Evolutionary conservation across 2,329 filamentous ascomycete genomes (phyloP).

Genomic region (Botrytis fabae): DNA sequence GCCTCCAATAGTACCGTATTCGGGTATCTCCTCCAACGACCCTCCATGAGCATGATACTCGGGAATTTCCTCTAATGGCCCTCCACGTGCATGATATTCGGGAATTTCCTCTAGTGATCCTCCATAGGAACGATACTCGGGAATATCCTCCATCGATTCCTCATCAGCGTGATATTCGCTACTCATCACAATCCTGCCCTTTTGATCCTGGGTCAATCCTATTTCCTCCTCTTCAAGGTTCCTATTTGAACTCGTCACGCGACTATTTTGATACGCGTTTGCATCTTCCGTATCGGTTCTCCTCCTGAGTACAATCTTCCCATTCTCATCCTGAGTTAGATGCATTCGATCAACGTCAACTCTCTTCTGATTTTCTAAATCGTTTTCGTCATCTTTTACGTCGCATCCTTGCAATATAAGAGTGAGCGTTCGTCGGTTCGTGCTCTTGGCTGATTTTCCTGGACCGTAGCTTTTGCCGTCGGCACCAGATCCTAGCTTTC

Average conservation of each 20-base stretch:
- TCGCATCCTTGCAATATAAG: conserved; percentile 4
- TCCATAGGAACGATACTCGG: neutral
- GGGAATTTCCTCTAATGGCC: neutral
- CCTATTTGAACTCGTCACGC: neutral
- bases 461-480: neutral
- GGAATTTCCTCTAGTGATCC: neutral
- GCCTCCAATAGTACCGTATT: neutral
- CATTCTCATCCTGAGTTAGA: conserved; percentile 7
- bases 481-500: neutral
- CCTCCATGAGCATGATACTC: neutral
- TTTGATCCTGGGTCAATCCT: conserved; percentile 12
- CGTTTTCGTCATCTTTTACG: neutral
- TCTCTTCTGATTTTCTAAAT: conserved; percentile 17
- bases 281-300: neutral
- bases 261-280: neutral
- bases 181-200: neutral
- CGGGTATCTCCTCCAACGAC: neutral
- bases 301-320: neutral
- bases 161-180: neutral
- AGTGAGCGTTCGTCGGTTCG: neutral
- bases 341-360: conserved; percentile 4
- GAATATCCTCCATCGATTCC: neutral
- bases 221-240: conserved; percentile 11
- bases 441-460: neutral
- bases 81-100: neutral